Evolutionary conservation across 164 flowering plant genomes (phyloP).

Genomic region (Vitis labrusca): DNA sequence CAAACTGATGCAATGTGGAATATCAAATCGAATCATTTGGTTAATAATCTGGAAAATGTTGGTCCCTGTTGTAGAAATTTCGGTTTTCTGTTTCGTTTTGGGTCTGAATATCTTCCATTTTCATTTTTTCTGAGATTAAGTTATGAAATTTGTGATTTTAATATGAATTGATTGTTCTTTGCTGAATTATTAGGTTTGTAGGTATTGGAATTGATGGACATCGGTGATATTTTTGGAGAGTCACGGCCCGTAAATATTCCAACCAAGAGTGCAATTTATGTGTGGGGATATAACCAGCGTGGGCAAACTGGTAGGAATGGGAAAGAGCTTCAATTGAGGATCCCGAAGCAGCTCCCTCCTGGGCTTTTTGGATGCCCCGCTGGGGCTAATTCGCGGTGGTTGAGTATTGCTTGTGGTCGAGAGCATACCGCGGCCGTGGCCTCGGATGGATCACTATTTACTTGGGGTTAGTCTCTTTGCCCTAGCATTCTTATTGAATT

Average conservation of each 20-base stretch:
- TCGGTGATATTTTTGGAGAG: conserved; percentile 55
- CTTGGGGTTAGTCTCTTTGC: conserved; percentile 67
- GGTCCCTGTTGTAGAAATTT: not conserved
- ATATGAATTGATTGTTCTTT: not conserved
- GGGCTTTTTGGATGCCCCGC: conserved; percentile 82
- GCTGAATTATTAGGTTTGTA: not conserved
- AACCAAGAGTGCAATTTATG: conserved; percentile 91
- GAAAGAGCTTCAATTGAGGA: conserved; percentile 64
- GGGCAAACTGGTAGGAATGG: conserved; percentile 92
- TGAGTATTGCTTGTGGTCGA: conserved; percentile 89
- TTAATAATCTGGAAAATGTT: too few relatives aligned
- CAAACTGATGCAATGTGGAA: too few relatives aligned
- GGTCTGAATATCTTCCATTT: not conserved
- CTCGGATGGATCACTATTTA: conserved; percentile 88
- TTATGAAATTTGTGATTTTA: not conserved
- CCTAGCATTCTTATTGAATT: not conserved
- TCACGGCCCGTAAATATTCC: conserved; percentile 38
- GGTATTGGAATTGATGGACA: conserved; percentile 39
- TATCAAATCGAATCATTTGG: too few relatives aligned
- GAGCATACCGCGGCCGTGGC: conserved; percentile 92
- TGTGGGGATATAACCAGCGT: conserved; percentile 93
- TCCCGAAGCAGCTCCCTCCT: conserved; percentile 78
- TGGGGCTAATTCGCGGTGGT: conserved; percentile 66
- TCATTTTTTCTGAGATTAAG: not conserved
- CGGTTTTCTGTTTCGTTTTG: not conserved